Base-by-base conservation (phyloP, 2,329 filamentous ascomycete species). In the Ploettnerulaceae sp. region DNA sequence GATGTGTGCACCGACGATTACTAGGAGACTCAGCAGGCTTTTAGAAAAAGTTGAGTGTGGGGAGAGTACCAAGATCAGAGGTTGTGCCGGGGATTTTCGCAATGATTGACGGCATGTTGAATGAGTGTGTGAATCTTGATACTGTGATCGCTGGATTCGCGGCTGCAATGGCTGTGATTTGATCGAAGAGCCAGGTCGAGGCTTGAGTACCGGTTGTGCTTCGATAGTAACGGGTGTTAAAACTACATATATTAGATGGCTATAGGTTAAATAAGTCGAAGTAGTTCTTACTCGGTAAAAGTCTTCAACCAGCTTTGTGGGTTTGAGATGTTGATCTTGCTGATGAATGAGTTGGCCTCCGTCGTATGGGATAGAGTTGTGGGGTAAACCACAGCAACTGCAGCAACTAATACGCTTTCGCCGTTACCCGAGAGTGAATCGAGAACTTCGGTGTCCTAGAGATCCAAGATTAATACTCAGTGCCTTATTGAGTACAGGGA, bases 31-130 rank as follows among this genome's bases (percentile, higher is more conserved):
- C 20, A 39, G 79, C n/a, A 20, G 17, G 4, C 5, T 4, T 4
- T 86, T 77, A 11, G 14, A 17, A 17, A 2, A 7, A 17, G 7
- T 14, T 7, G 2, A 11, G 2, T 24, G 15, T 26, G 17, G 31
- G 7, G 32, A 8, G 25, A 9, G 26, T 12, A 52, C 49, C 47
- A 11, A 47, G 25, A 28, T 52, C 40, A 4, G 25, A 22, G 9
- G 22, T 40, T 4, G 34, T 45, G 33, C 50, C 50, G 32, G 47
- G 50, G 12, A 52, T 47, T 20, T 22, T 49, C 17, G 37, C 50
- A 28, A 49, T 52, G 39, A 52, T 47, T 3, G 38, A 40, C 7
- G 47, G 43, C 28, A 44, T 40, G 4, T 34, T 36, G 33, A 46
- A 52, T 1, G 47, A 47, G 34, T 52, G 50, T 1, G 34, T 34